Evolutionary conservation across 305 asterid genomes (phyloP), one percentile per base, ranked within the genome.

Genomic region (Stenogyne calaminthoides): DNA sequence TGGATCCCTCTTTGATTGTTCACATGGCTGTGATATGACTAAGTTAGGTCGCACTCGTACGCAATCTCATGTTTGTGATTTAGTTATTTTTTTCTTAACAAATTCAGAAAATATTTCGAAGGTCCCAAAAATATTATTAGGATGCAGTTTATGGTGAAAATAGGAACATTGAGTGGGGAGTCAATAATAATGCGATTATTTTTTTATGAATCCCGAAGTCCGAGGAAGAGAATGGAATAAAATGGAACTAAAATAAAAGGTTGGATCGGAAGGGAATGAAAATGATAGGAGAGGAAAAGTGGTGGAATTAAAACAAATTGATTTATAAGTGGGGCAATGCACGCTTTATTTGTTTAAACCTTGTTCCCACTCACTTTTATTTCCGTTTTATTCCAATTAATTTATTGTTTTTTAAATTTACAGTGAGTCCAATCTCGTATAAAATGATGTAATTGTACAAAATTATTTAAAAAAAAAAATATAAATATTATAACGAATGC

Each of bases 281-380:
- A 69, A 69, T 42, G 36, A 25, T 62, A 61, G 36, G 1, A 51
- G 55, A 69, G 49, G 9, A 44, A 74, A 74, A 74, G 81, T 44
- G n/a, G 62, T 46, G 54, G 72, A 70, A 74, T 70, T 65, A 73
- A 74, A 44, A 60, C 56, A 72, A 59, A 55, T 74, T 56, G 76
- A 75, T 75, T 74, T 52, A 51, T 42, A 64, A 66, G 15, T 60
- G 75, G n/a, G 18, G 20, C 67, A 36, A 54, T 8, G 49, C 82
- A 76, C 83, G 70, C 85, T 78, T 72, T 78, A 67, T 75, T 78
- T 67, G 68, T 67, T 49, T 76, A 52, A 64, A 72, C 66, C 61
- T 25, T 39, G 42, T 54, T 51, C 70, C 56, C 70, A 76, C 60
- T 32, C 49, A 14, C 44, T 32, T 36, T 58, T 55, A 18, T 61